A percentile compares a stretch with the other conserved stretches of the same genome.
Conservation (phyloP, 768 basidiomycete genomes). For the Pleurotus tuber-regium region DNA sequence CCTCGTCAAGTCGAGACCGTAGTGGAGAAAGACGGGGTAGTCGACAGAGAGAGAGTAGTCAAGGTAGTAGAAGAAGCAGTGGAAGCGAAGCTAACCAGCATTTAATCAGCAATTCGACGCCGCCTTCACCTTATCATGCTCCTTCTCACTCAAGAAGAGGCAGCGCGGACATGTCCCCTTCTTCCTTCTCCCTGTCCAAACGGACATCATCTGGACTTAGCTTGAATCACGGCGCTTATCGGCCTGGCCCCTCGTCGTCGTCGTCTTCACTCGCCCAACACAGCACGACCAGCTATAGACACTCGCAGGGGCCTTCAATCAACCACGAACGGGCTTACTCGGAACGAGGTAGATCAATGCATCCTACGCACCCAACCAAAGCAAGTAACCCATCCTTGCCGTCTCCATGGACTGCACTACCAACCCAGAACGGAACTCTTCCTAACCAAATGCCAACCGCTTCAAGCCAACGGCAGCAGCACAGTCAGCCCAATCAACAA, state of each 20-base stretch:
- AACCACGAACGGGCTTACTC: slow-evolving; percentile 5
- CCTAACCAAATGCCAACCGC: slow-evolving; percentile 1
- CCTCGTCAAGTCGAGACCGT: slow-evolving; percentile 22
- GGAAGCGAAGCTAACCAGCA: not conserved
- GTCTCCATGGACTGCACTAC: slow-evolving; percentile 5
- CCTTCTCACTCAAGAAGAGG: slow-evolving; percentile 5
- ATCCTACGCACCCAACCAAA: not conserved
- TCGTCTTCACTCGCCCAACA: not conserved
- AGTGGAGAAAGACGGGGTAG: not conserved
- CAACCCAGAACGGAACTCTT: not conserved
- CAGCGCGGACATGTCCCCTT: slow-evolving; percentile 6
- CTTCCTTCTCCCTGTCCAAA: not conserved
- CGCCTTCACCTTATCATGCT: not conserved
- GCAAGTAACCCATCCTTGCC: not conserved
- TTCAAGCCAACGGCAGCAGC: not conserved
- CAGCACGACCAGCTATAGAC: not conserved
- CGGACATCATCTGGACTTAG: slow-evolving; percentile 3
- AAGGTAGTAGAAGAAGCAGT: slow-evolving; percentile 6
- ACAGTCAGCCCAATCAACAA: not conserved
- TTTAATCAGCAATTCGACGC: not conserved
- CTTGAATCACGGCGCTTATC: not conserved
- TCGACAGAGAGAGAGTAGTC: slow-evolving; percentile 7
- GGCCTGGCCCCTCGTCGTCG: not conserved
- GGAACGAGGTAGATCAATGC: slow-evolving; percentile 1
- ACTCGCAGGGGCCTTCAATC: slow-evolving; percentile 1